Percentiles rank a stretch among this genome's conserved stretches.
These are phyloP conservation scores for Ambrosia hybrid DNA, from an alignment of 140 eudicot species.

Conservation along the genomic window DNA sequence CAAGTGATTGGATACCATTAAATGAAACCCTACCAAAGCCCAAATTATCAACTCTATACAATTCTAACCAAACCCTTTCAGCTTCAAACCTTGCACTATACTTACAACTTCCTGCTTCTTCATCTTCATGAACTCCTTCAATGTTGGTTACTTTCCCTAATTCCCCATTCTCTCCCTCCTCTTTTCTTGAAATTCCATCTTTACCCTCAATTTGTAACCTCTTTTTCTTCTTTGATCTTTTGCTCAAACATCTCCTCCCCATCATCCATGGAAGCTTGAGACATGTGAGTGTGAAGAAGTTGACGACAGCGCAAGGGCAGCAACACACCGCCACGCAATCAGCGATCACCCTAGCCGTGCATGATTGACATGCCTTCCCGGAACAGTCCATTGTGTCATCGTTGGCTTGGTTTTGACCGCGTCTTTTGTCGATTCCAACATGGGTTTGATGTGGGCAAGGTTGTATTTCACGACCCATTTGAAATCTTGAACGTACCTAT, in stretches of 20 bases:
- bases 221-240: constrained; percentile 28
- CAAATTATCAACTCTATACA: constrained; percentile 78
- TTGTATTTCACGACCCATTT: constrained; percentile 27
- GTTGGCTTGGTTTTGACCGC: constrained; percentile 21
- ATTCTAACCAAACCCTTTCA: constrained; percentile 74
- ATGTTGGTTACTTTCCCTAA: constrained; percentile 32
- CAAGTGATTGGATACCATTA: constrained; percentile 57
- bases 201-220: constrained; percentile 17
- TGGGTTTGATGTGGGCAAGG: constrained; percentile 15
- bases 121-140: constrained; percentile 5
- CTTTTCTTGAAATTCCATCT: constrained; percentile 30
- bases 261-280: constrained; percentile 74
- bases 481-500: constrained; percentile 18
- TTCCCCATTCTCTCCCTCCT: constrained; percentile 18
- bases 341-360: constrained; percentile 70
- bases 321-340: constrained; percentile 93
- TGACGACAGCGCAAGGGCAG: constrained; percentile 84
- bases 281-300: constrained; percentile 63
- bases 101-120: constrained; percentile 25
- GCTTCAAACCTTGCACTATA: constrained; percentile 67
- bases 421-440: constrained; percentile 24
- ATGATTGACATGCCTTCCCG: constrained; percentile 66
- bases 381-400: constrained; percentile 39
- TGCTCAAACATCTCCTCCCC: constrained; percentile 59
- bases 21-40: constrained; percentile 97